Evolutionary conservation across 2,329 filamentous ascomycete species (phyloP), one percentile per base, ranked within the genome.

Genomic region (Aspergillus pseudonomiae): DNA sequence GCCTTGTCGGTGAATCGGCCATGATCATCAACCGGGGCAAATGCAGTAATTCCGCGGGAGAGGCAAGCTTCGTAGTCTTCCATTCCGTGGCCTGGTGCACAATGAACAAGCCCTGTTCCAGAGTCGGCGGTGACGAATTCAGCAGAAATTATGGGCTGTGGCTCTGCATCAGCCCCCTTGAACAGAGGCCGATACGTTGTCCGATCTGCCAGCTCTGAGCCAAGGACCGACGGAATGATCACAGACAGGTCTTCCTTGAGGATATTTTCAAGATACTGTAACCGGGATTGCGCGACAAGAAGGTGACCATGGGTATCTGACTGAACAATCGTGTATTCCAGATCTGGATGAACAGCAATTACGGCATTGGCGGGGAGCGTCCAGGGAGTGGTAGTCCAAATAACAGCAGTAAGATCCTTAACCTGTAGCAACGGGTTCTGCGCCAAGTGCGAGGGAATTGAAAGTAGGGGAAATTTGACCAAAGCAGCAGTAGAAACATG

Each of bases 311-410:
- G 83, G 0, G 75, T 75, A 0, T 82, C 81, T 1, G 85, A 81
- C 60, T 84, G 81, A 43, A 96, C 81, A 24, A 96, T 78, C 4
- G 84, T 83, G 75, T 98, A 99, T 50, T 88, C 82, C 65, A 98
- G 79, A 45, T 91, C 88, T 7, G 86, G 81, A 70, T 93, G 88
- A 41, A 98, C 85, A 2, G 93, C 94, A 75, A 99, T 93, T 0
- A 92, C 94, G 74, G 88, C 88, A 75, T 99, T 99, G 2, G 94
- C 94, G 0, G 95, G 94, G 6, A 99, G 82, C 0, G 95, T 99
- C 95, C 95, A 99, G 0, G 95, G 95, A 0, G 95, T 99, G 0
- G 95, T 99, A 2, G 95, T 99, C 95, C 95, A 99, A 58, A 98
- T 92, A n/a, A 95, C 85, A n/a, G 91, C 92, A 75, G 85, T 90